Evolutionary conservation across 306 rosid genomes (phyloP).

Genomic region (Sicyos baderoa): DNA sequence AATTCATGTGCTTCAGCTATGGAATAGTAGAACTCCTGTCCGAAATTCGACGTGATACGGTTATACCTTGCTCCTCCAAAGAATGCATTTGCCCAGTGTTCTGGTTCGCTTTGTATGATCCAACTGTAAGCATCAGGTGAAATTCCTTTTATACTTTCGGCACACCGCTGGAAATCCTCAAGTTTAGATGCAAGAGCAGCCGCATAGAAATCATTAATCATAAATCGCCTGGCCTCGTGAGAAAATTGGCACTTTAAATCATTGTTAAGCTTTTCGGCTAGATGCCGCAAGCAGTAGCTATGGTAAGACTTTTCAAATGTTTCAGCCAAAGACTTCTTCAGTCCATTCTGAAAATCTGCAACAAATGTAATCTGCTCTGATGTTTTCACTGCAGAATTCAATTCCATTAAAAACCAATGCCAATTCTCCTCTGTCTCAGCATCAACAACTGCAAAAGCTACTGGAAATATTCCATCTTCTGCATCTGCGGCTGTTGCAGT

Average conservation of each 20-base stretch:
- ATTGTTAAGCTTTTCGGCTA: slow-evolving; percentile 76
- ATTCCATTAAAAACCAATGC: slow-evolving; percentile 78
- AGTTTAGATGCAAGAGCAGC: slow-evolving; percentile 73
- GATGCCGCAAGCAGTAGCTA: slow-evolving; percentile 75
- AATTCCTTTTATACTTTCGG: slow-evolving; percentile 71
- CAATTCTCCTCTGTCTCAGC: slow-evolving; percentile 79
- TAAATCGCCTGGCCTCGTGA: slow-evolving; percentile 92
- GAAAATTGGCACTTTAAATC: slow-evolving; percentile 94
- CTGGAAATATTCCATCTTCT: slow-evolving; percentile 74
- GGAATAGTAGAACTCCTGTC: slow-evolving; percentile 82
- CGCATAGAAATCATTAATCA: slow-evolving; percentile 75
- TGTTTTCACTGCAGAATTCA: slow-evolving; percentile 48
- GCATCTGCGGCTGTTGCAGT: slow-evolving; percentile 82
- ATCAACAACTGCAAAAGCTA: slow-evolving; percentile 88
- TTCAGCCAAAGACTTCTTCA: slow-evolving; percentile 54
- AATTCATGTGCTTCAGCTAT: slow-evolving; percentile 86
- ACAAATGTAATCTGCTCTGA: slow-evolving; percentile 69
- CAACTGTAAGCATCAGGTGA: slow-evolving; percentile 84
- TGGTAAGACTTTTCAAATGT: slow-evolving; percentile 68
- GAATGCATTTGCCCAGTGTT: slow-evolving; percentile 87
- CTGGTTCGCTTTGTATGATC: slow-evolving; percentile 78
- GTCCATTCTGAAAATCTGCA: slow-evolving; percentile 69
- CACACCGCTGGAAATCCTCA: slow-evolving; percentile 56
- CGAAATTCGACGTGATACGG: slow-evolving; percentile 63
- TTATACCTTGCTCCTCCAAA: slow-evolving; percentile 75